Evolutionary conservation across 805 yeast genomes (phyloP), one percentile per base, ranked within the genome.

Genomic region (Lipomyces sp.): DNA sequence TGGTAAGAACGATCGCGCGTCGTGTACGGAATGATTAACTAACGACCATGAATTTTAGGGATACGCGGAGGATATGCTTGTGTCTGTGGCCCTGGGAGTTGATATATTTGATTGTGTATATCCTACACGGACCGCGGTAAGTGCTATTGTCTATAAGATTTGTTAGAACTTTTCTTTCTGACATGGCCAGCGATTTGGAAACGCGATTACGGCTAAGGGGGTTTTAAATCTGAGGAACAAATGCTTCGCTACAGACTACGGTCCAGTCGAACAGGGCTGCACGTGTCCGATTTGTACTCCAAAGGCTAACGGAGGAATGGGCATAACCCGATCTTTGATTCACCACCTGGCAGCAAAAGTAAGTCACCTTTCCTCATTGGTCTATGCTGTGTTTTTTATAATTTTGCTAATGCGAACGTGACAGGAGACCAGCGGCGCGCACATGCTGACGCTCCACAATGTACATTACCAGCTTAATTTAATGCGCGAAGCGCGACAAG

Each of bases 41-140:
- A 29, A 53, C 35, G 34, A 53, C 35, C 4, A 4, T 45, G 29
- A 8, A 24, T 24, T 10, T 11, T 55, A 65, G 69, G 83, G 83
- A 18, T 81, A 81, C 63, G 84, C 84, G 6, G 83, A 81, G 66
- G 83, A 81, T 66, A 72, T 81, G 67, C 80, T 81, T 4, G 84
- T 81, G 6, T 77, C 80, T 0, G 84, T 81, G 4, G 83, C 83
- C 1, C 75, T 81, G 51, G 83, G 83, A 0, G 83, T 83, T 1
- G 83, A 81, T 66, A 72, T 81, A 75, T 81, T 81, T 71, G 83
- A 81, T 66, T 81, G 83, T 62, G 83, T 81, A 4, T 81, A 79
- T 67, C 83, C 83, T 10, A 80, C 83, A 2, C 72, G 83, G 57
- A 81, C 83, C 3, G 76, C 76, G 55, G 73, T 71, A 57, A 34